Evolutionary conservation across 1,284 basidiomycete species (phyloP).

Genomic region (Ganoderma resinaceum): DNA sequence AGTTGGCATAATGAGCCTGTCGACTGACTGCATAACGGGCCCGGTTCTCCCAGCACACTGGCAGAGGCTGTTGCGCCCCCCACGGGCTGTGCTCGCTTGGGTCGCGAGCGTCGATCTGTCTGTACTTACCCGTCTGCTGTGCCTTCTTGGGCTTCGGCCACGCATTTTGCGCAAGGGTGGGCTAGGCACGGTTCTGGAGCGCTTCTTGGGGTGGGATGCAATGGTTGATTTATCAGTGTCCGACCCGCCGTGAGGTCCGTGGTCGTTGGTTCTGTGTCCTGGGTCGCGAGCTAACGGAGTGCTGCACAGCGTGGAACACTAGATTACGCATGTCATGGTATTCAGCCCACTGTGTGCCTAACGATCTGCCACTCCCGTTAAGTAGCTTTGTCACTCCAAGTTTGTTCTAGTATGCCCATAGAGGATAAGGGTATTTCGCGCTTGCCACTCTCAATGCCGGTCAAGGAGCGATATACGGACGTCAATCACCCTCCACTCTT

Average conservation of each 20-base stretch:
- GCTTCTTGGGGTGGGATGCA: background rate
- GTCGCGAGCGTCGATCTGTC: background rate
- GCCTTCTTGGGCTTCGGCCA: background rate
- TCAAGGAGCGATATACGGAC: no score
- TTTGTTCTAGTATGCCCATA: no score
- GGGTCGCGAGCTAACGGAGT: background rate
- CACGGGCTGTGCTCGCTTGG: background rate
- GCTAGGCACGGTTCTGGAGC: background rate
- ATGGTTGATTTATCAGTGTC: background rate
- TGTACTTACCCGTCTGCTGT: background rate
- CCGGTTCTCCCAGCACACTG: background rate
- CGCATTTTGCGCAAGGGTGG: background rate
- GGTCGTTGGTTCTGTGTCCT: background rate
- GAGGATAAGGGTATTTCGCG: no score
- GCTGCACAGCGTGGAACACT: background rate
- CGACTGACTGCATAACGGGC: background rate
- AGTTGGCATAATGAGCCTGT: background rate
- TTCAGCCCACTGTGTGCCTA: background rate
- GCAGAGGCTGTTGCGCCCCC: background rate
- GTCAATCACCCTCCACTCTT: background rate
- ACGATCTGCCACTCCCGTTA: no score
- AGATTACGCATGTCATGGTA: background rate
- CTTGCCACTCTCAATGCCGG: no score
- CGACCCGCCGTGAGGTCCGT: background rate
- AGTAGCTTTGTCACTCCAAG: no score